Evolutionary conservation across 257 asterid genomes (phyloP), one percentile per base, ranked within the genome.

Genomic region (Solanum corneliomulleri): DNA sequence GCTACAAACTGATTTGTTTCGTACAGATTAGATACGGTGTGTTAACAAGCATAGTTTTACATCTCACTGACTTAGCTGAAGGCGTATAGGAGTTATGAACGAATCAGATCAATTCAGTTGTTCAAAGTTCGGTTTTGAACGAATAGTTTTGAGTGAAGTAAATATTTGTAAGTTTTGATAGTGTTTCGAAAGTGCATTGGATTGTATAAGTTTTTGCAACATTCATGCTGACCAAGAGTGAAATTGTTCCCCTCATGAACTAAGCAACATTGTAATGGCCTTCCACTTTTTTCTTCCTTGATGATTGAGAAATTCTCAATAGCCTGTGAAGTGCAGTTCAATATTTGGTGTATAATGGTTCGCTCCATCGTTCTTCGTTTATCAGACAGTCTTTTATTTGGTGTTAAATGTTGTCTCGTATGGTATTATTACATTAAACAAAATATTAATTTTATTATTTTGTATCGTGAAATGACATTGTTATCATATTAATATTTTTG

Each of bases 1-100:
- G 86, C 77, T 91, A 21, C 94, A 90, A 86, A 86, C 89, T 2
- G 93, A 92, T 85, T 80, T 89, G 89, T 90, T 92, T 77, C 94
- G 96, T 86, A 89, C 86, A 91, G 96, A 93, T 89, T 93, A 89
- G 87, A 88, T 77, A 58, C 39, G 83, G 77, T 52, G 85, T 45
- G 56, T 75, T 87, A 25, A 35, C 66, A 76, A 81, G 58, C 88
- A 87, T 70, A 76, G 66, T 29, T 81, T 49, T 81, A 81, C 85
- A 6, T 81, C 44, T 49, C 69, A 49, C 85, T 49, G 69, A 81
- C 85, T 81, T 81, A 29, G 85, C 69, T 81, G 85, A 29, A 49
- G 69, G 27, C 64, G 14, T 45, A 49, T 49, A 20, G 44, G 44
- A 49, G 68, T 47, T 47, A 5, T 29, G 68, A 80, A 29, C 8